Conservation (phyloP, 768 basidiomycete genomes). For the Cystobasidiopsis lactophilus region DNA sequence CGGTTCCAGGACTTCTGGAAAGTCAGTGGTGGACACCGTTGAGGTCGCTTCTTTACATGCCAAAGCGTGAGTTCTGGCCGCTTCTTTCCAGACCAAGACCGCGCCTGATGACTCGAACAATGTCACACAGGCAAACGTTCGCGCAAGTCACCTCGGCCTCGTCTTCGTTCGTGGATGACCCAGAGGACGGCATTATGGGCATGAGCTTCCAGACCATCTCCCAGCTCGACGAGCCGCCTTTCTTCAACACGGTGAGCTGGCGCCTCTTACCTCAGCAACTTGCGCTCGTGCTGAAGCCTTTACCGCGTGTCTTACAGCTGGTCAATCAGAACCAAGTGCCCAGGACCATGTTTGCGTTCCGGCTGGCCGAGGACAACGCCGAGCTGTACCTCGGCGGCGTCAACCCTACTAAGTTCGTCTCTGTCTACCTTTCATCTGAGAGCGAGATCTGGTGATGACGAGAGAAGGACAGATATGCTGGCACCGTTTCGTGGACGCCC, state of each 20-base stretch:
- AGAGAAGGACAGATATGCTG: constrained; percentile 10
- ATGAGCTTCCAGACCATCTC: constrained; percentile 29
- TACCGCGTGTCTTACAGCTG: constrained; percentile 3
- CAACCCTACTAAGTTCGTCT: constrained; percentile 19
- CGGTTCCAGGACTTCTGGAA: constrained; percentile 22
- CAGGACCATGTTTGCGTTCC: constrained; percentile 15
- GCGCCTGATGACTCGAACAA: too few species aligned
- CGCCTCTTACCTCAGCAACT: too few species aligned
- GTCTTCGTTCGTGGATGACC: constrained; percentile 1
- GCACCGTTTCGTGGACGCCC: constrained; percentile 15
- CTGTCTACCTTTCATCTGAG: not conserved
- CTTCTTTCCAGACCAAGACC: not conserved
- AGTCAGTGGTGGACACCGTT: constrained; percentile 4
- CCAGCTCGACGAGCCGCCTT: constrained; percentile 24
- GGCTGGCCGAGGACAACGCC: constrained; percentile 12
- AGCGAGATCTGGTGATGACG: too few species aligned
- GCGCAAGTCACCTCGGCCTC: constrained; percentile 26
- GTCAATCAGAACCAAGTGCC: constrained; percentile 11
- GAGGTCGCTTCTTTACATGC: constrained; percentile 30
- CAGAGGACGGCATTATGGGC: constrained; percentile 18
- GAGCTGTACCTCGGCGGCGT: constrained; percentile 26
- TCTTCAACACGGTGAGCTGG: constrained; percentile 13
- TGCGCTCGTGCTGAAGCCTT: too few species aligned
- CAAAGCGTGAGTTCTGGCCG: constrained; percentile 28
- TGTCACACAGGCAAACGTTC: constrained; percentile 25